Percentiles rank a stretch among this genome's conserved stretches.
Conservation (phyloP, 108 stramenopile species). For the Pinguiococcus pyrenoidosus region DNA sequence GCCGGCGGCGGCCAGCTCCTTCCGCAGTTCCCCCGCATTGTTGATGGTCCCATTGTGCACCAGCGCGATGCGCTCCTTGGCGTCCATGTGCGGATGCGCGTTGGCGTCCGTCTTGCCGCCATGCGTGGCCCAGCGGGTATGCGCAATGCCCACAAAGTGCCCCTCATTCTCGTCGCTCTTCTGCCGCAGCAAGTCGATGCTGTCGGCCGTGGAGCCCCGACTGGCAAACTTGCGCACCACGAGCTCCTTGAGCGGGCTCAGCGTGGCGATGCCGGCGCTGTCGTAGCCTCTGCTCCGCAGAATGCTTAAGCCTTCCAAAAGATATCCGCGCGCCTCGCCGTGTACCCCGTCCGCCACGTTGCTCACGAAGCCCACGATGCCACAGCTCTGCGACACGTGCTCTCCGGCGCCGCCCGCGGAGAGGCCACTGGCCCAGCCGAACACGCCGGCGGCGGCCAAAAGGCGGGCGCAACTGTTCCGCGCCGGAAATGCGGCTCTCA, state of each 20-base stretch:
- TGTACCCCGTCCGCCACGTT: no score
- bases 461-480: no score
- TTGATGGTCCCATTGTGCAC: constrained; percentile 98
- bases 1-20: constrained; percentile 54
- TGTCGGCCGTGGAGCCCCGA: constrained; percentile 75
- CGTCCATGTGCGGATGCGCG: constrained; percentile 94
- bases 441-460: no score
- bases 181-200: constrained; percentile 63
- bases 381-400: no score
- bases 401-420: no score
- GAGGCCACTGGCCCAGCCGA: no score
- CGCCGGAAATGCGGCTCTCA: no score
- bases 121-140: constrained; percentile 99
- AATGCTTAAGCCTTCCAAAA: constrained; percentile 82
- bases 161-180: constrained; percentile 46
- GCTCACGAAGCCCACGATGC: no score
- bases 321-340: no score
- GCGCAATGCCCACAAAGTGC: constrained; percentile 82
- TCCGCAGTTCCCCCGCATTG: constrained; percentile 77
- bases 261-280: constrained; percentile 86
- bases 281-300: constrained; percentile 97
- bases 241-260: constrained; percentile 37
- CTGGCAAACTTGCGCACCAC: constrained; percentile 80
- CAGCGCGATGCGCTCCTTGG: constrained; percentile 79
- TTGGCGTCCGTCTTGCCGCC: constrained; percentile 96